These are phyloP conservation scores for Neurospora sp. DNA, from an alignment of 2,329 filamentous ascomycete species.

Conservation along the genomic window DNA sequence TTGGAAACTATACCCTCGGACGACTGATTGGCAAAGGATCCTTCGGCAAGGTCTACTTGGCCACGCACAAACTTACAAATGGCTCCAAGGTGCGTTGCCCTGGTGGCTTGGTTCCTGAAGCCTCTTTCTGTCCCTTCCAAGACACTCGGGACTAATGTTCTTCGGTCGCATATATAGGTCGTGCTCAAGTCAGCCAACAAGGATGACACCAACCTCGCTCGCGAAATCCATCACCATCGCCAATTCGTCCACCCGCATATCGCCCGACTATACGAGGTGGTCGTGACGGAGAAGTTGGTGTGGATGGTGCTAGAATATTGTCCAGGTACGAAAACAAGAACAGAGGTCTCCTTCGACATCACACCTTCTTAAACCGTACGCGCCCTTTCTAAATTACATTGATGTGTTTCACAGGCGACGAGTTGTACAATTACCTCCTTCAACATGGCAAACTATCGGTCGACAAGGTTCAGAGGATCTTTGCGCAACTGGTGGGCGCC, in stretches of 20 bases:
- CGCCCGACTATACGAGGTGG: slow-evolving; percentile 91
- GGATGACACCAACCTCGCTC: slow-evolving; percentile 86
- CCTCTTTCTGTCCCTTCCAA: not conserved
- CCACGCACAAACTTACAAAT: slow-evolving; percentile 94
- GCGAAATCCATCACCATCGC: slow-evolving; percentile 96
- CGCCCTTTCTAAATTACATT: slow-evolving; percentile 19
- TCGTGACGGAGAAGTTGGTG: slow-evolving; percentile 88
- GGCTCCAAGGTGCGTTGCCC: slow-evolving; percentile 71
- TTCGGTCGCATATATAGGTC: slow-evolving; percentile 46
- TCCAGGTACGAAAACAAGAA: slow-evolving; percentile 49
- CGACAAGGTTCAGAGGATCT: slow-evolving; percentile 87
- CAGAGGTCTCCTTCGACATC: not conserved
- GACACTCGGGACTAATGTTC: not conserved
- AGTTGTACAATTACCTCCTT: slow-evolving; percentile 93
- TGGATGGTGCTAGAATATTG: slow-evolving; percentile 98
- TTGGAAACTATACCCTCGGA: slow-evolving; percentile 91
- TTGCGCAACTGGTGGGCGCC: slow-evolving; percentile 88
- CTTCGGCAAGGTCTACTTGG: slow-evolving; percentile 96
- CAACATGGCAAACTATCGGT: slow-evolving; percentile 75
- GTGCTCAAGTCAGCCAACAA: slow-evolving; percentile 98
- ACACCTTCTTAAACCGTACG: slow-evolving; percentile 1
- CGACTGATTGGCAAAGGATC: slow-evolving; percentile 93
- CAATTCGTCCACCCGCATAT: slow-evolving; percentile 98
- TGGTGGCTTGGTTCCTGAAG: not conserved
- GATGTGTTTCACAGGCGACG: slow-evolving; percentile 56